phyloP scores from a whole-genome alignment of 2,329 filamentous ascomycete genomes.

The Beauveria medogensis region DNA sequence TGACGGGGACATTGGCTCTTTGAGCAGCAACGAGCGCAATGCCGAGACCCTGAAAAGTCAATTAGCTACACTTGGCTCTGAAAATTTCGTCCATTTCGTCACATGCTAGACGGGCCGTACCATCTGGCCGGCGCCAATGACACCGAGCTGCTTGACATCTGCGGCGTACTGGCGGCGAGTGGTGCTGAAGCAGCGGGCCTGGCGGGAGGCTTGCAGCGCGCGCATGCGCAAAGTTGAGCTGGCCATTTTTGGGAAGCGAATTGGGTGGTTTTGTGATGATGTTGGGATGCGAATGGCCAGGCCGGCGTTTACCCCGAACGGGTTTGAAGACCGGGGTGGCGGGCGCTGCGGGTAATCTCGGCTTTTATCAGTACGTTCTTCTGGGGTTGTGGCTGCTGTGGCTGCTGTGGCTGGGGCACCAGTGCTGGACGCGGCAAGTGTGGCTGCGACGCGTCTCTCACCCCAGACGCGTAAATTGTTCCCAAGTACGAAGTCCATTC shows the following conservation, averaged over 20 bases:
- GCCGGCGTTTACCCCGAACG: background rate
- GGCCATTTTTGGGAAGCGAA: conserved; percentile 27
- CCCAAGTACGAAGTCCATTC: background rate
- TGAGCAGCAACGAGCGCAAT: conserved; percentile 92
- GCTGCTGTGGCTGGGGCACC: too few relatives aligned
- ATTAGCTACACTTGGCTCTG: conserved; percentile 16
- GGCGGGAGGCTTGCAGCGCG: conserved; percentile 27
- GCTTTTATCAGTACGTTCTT: conserved; percentile 18
- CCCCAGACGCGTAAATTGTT: conserved; percentile 15
- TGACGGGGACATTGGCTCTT: conserved; percentile 75
- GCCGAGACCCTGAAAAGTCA: conserved; percentile 64
- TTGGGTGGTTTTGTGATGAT: conserved; percentile 4
- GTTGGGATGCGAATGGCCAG: conserved; percentile 7
- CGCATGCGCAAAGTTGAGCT: conserved; percentile 31
- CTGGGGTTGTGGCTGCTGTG: background rate
- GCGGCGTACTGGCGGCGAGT: conserved; percentile 51
- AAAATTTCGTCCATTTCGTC: conserved; percentile 18
- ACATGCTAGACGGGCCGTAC: conserved; percentile 44
- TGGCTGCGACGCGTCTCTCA: conserved; percentile 9
- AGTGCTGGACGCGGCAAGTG: background rate
- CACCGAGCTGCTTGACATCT: conserved; percentile 79
- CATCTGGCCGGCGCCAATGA: conserved; percentile 95
- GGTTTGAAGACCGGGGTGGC: conserved; percentile 12
- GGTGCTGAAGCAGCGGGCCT: conserved; percentile 60
- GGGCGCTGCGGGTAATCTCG: conserved; percentile 34